phyloP scores from a whole-genome alignment of 1,139 yeast genomes.

The Kurtzmaniella quercitrusa region DNA sequence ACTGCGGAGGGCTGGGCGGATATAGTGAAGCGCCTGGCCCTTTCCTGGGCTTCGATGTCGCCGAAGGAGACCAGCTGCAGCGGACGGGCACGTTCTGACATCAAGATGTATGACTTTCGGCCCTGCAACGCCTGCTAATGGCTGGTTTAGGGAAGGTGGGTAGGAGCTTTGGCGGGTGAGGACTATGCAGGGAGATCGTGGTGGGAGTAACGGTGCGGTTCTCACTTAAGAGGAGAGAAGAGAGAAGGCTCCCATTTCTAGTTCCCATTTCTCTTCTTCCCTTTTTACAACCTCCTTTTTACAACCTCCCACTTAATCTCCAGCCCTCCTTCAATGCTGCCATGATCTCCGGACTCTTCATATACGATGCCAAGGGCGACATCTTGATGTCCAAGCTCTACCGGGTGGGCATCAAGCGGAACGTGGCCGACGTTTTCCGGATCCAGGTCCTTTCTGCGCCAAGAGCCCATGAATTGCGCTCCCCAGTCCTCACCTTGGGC shows the following conservation, averaged over 20 bases:
- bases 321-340: conserved; percentile 5
- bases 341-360: conserved; percentile 78
- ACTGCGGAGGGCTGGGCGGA: conserved; percentile 39
- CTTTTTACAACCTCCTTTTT: too few relatives aligned
- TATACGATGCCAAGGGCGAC: conserved; percentile 80
- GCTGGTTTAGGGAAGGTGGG: not conserved
- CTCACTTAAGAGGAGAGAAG: too few relatives aligned
- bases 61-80: conserved; percentile 35
- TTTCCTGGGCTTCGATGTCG: conserved; percentile 35
- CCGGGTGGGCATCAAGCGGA: conserved; percentile 59
- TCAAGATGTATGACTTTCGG: not conserved
- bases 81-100: conserved; percentile 6
- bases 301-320: not conserved
- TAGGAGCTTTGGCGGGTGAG: not conserved
- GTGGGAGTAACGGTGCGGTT: too few relatives aligned
- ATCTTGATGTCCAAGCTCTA: conserved; percentile 74
- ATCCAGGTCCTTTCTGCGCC: conserved; percentile 73
- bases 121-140: not conserved
- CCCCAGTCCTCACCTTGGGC: conserved; percentile 88
- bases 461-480: conserved; percentile 38
- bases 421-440: conserved; percentile 85
- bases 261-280: too few relatives aligned
- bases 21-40: conserved; percentile 41
- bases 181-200: not conserved
- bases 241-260: too few relatives aligned